Conservation (phyloP, 257 asterid genomes). For the Ocimum tenuiflorum region DNA sequence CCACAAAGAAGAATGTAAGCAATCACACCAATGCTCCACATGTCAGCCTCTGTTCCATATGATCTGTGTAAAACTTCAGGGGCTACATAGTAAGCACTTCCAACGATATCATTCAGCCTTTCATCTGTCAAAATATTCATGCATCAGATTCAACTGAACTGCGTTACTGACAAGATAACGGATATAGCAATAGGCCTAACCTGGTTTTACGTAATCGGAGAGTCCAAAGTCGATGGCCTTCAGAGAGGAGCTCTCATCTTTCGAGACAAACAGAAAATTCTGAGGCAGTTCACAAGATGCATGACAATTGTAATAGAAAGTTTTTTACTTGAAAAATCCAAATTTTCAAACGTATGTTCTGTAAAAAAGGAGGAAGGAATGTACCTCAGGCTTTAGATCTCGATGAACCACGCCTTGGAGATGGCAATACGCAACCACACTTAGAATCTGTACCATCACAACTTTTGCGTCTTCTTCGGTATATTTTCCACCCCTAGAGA, state of each 20-base stretch:
- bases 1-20: conserved; percentile 79
- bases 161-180: neutral
- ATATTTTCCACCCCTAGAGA: conserved; percentile 57
- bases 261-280: conserved; percentile 58
- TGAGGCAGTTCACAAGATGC: conserved; percentile 22
- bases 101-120: conserved; percentile 67
- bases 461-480: conserved; percentile 57
- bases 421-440: conserved; percentile 51
- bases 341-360: neutral
- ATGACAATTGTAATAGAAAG: neutral
- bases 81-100: conserved; percentile 78
- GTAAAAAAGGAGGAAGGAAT: neutral
- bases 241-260: conserved; percentile 49
- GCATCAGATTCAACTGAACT: conserved; percentile 14
- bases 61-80: conserved; percentile 82
- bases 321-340: neutral
- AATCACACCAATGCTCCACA: conserved; percentile 81
- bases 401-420: conserved; percentile 80
- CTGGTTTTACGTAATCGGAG: conserved; percentile 76
- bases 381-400: conserved; percentile 69
- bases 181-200: conserved; percentile 23
- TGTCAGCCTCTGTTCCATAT: conserved; percentile 69
- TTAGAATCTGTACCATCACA: conserved; percentile 51
- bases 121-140: conserved; percentile 41
- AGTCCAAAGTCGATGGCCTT: conserved; percentile 84